Percentiles rank a stretch among this genome's conserved stretches.
phyloP scores from a whole-genome alignment of 352 stramenopile species.

The Phytophthora crassamura region DNA sequence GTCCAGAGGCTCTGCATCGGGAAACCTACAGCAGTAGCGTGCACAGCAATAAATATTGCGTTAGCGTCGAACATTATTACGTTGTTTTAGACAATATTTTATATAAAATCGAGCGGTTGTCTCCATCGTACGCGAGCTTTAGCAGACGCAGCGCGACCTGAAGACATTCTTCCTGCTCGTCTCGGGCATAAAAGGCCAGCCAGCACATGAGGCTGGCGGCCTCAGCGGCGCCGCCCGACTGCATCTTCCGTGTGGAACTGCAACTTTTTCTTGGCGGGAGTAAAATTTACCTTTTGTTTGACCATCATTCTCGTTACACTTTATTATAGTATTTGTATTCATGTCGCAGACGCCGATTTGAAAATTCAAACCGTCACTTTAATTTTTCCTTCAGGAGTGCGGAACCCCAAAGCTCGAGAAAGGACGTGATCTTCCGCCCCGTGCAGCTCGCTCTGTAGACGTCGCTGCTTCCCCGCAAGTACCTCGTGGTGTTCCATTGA shows the following conservation, averaged over 20 bases:
- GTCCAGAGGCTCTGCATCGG: not conserved
- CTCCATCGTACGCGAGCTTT: slow-evolving; percentile 20
- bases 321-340: not conserved
- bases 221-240: not conserved
- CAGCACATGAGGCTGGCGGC: slow-evolving; percentile 46
- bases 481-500: not conserved
- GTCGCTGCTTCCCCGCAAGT: not conserved
- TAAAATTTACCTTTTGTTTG: slow-evolving; percentile 5
- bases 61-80: slow-evolving; percentile 2
- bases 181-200: slow-evolving; percentile 35
- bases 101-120: not conserved
- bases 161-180: slow-evolving; percentile 5
- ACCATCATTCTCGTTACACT: slow-evolving; percentile 27
- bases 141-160: slow-evolving; percentile 22
- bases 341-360: slow-evolving; percentile 28
- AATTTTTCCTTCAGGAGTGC: slow-evolving; percentile 4
- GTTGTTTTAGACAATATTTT: not conserved
- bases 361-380: slow-evolving; percentile 28
- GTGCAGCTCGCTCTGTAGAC: not conserved
- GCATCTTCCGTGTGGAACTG: slow-evolving; percentile 4
- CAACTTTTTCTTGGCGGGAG: slow-evolving; percentile 24
- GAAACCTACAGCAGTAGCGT: slow-evolving; percentile 22
- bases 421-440: not conserved
- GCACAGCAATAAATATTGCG: slow-evolving; percentile 24
- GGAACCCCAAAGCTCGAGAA: slow-evolving; percentile 9